Evolutionary conservation across 2,329 filamentous ascomycete species (phyloP), one percentile per base, ranked within the genome.

Genomic region (Phoma sp.): DNA sequence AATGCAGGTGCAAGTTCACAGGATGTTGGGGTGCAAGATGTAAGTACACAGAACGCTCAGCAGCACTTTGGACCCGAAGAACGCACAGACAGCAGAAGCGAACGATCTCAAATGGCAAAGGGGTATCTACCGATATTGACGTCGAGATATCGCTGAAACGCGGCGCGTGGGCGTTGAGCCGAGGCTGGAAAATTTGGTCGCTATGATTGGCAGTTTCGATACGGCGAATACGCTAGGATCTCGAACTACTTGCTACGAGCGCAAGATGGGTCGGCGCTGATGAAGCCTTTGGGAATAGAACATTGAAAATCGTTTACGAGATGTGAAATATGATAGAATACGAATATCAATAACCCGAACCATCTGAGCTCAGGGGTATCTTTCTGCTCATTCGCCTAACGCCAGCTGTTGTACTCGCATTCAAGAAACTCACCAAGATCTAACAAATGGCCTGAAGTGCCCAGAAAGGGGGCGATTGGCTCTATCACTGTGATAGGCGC

Each of bases 341-440:
- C 18, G 7, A 40, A 46, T 50, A 42, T 42, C 42, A 52, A 40
- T 47, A 13, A 38, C 47, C 53, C 43, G 46, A 40, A 56, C 38
- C 47, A 30, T 33, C 36, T 18, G 22, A 46, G 52, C 58, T 48
- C 58, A 51, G 52, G 54, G 58, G 58, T 58, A 58, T 60, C 51
- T 58, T 58, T 51, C 30, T 49, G 38, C 49, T 32, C 44, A 38
- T 48, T 53, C 54, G 52, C 52, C 54, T 48, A 57, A 52, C 49
- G 49, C 54, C 54, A 48, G 40, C 24, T 36, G 30, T 36, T 30
- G 35, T 40, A 35, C 43, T 35, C 42, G 47, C 47, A 56, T 30
- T 22, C 3, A 48, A 56, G 36, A 47, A 52, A 33, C 11, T 40
- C 43, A 33, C 35, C 38, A 4, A 38, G 10, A 38, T 39, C 30